Base-by-base conservation (phyloP, 441 rosid species). In the Eugenia klotzschiana region DNA sequence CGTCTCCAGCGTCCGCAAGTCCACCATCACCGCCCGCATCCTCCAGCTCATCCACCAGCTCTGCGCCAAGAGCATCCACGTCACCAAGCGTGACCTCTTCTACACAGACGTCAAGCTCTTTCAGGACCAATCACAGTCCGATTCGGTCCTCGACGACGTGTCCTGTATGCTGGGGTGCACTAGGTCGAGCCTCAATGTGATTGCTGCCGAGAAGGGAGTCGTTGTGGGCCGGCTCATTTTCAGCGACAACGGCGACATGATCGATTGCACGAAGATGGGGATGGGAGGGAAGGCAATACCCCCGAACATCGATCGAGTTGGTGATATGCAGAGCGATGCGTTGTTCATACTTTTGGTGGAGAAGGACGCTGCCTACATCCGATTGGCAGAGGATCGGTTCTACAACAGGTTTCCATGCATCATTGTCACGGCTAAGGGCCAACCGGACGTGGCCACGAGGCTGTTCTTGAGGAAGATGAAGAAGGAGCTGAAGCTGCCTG, bases 261-360 rank as follows among this genome's bases (percentile, higher is more conserved):
- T 96, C 79, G 98, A 96, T 82, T 95, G 98, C 83, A 97, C 98
- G 2, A 95, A 95, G 86, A 95, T 95, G 98, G 97, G 98, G 12
- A 95, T 97, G 94, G 99, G 98, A 23, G 98, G 98, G 60, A 96
- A 96, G 89, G 99, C 98, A 0, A 96, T 95, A 33, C 99, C 99
- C 4, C 99, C 98, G 0, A 96, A 95, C 74, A 97, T 97, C 1
- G 98, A 97, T 33, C 83, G 99, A 56, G 99, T 97, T 18, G 98
- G 98, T 8, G 98, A 95, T 85, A 95, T 97, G 99, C 91, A 91
- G 86, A 94, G 98, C 37, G 99, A 97, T 87, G 99, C 99, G 1
- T 73, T 89, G 87, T 97, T 97, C 79, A 93, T 97, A 64, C 89
- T 95, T 23, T 87, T 97, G 84, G 98, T 97, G 26, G 98, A 95